Base-by-base conservation (phyloP, 805 yeast genomes). In the Zygoascus biomembranicola region DNA sequence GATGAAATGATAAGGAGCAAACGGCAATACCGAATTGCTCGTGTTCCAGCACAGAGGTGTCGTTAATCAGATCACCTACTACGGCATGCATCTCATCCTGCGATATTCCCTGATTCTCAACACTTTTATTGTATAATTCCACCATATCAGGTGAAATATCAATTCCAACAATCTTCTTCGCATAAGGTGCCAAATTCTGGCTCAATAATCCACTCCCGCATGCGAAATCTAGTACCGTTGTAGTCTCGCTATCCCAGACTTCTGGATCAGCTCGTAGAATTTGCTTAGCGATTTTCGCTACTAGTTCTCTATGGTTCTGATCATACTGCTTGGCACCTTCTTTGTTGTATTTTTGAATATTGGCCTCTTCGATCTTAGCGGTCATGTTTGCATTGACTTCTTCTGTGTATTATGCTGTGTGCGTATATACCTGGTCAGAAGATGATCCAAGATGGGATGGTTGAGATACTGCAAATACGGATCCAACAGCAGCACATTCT, bases 61-160 rank as follows among this genome's bases (percentile, higher is more conserved):
- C 59, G 6, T 47, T 41, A 10, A 50, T 39, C 6, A 59, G 39
- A 37, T 62, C 59, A 16, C 49, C 43, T 11, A 55, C 60, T 41
- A 37, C 49, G 9, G 61, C 61, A 13, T 41, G 14, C 58, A 58
- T 58, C n/a, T 59, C 63, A 10, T 56, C 50, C 11, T 48, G 49
- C 2, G 51, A 11, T 19, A 59, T 43, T 1, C 64, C 66, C 23
- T 61, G 63, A 32, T 62, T 50, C 14, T 37, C 13, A 10, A 60
- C 59, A 14, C 52, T 57, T 11, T 39, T 41, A 32, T 63, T 63
- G 53, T 50, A 63, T 26, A 51, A 50, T 8, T 52, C 57, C 26
- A 63, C 58, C 63, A 60, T 57, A 13, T 49, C 56, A 6, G 56
- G 55, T 2, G 66, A 55, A n/a, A 61, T 55, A 49, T 63, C 66